A percentile compares a stretch with the other conserved stretches of the same genome.
phyloP scores from a whole-genome alignment of 805 yeast genomes.

The Candida michaelii region DNA sequence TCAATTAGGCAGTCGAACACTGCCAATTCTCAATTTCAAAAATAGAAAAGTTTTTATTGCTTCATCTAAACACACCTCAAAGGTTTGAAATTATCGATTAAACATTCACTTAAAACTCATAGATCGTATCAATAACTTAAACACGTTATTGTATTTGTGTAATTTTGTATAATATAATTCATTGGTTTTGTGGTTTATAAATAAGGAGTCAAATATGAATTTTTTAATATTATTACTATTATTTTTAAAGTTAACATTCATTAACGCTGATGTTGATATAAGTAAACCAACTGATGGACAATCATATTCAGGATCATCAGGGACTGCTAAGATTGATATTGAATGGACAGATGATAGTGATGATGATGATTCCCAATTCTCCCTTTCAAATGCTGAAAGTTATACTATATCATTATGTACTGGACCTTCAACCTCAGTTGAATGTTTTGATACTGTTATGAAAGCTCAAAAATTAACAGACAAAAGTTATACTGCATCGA shows the following conservation, averaged over 20 bases:
- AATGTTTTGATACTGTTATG: conserved; percentile 35
- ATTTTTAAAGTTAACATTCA: conserved; percentile 2
- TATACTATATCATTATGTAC: conserved; percentile 64
- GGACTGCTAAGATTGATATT: conserved; percentile 30
- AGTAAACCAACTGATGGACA: conserved; percentile 42
- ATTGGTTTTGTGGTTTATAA: background rate
- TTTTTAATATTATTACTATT: conserved; percentile 5
- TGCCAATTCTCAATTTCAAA: conserved; percentile 4
- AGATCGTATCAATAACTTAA: background rate
- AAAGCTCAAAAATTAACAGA: conserved; percentile 16
- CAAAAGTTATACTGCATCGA: conserved; percentile 38
- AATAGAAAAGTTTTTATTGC: conserved; percentile 5
- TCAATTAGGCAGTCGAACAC: conserved; percentile 1
- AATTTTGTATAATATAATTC: background rate
- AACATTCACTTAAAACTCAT: no score
- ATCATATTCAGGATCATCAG: conserved; percentile 39
- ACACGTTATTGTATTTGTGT: background rate
- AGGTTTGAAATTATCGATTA: background rate
- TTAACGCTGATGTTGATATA: conserved; percentile 49
- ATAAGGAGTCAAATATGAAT: background rate
- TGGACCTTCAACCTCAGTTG: conserved; percentile 56
- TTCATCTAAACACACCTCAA: conserved; percentile 1
- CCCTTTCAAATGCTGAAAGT: conserved; percentile 40
- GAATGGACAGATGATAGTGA: conserved; percentile 60
- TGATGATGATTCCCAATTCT: conserved; percentile 30